Evolutionary conservation across 2,329 filamentous ascomycete species (phyloP), one percentile per base, ranked within the genome.

Genomic region (Bipolaris victoriae): DNA sequence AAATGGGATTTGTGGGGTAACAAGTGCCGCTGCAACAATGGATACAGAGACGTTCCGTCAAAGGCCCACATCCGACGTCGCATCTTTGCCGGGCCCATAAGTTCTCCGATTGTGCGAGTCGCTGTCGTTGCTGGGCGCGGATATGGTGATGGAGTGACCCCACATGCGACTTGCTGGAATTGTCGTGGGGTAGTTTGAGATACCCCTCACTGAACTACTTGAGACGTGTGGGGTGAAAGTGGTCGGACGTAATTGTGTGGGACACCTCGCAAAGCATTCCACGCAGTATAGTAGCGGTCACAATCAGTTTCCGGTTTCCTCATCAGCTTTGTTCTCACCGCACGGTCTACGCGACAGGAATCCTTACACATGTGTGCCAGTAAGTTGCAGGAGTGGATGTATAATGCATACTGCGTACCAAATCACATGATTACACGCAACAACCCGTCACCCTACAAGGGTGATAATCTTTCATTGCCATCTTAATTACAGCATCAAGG

Each of bases 191-290:
- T 39, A 35, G 9, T 24, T 26, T 20, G 15, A 33, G 49, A n/a
- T 61, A 55, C 52, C 48, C 53, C 49, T 52, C 62, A 58, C 62
- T 60, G 57, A 13, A 31, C 49, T 40, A 18, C 3, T 39, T 52
- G 20, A 10, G 45, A 37, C n/a, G 47, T 60, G 59, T 39, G 59
- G 59, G 62, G 51, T 55, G 55, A 55, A 50, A 39, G 46, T n/a
- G 15, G 24, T n/a, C 35, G n/a, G 49, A 5, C 31, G 46, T n/a
- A 35, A 22, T 31, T 16, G 26, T 22, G 11, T 29, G 37, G 39
- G 31, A 41, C 26, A 31, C 18, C 45, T 49, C 40, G 37, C 31
- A 22, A 13, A 31, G 10, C 4, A 31, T 31, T 31, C 11, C 5
- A 13, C 4, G 29, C 7, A 31, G 22, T 26, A 41, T 47, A 10